These are phyloP conservation scores for Epicoccum sorghinum DNA, from an alignment of 2,329 filamentous ascomycete genomes.

Conservation along the genomic window DNA sequence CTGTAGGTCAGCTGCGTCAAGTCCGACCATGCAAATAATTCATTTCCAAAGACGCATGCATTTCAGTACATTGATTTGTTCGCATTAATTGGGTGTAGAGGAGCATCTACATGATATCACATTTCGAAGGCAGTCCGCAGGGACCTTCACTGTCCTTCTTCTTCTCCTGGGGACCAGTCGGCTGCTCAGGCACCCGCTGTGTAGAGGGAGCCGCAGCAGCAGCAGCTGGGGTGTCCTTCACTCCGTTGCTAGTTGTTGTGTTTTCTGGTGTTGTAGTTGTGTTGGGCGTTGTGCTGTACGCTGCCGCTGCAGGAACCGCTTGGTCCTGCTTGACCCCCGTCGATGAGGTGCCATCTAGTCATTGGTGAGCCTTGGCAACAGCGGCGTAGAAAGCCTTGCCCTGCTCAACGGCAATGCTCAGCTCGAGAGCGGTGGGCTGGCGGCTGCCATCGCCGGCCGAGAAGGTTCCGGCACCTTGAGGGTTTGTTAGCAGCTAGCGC, in stretches of 20 bases:
- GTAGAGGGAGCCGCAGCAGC: constrained; percentile 22
- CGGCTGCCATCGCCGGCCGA: constrained; percentile 79
- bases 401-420: constrained; percentile 80
- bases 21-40: too few species aligned
- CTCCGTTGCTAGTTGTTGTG: constrained; percentile 7
- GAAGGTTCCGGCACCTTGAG: constrained; percentile 78
- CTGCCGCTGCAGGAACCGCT: not conserved
- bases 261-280: constrained; percentile 11
- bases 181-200: constrained; percentile 14
- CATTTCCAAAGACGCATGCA: not conserved
- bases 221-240: constrained; percentile 19
- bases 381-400: constrained; percentile 83
- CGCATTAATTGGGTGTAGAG: not conserved
- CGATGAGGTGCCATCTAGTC: constrained; percentile 70
- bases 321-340: not conserved
- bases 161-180: constrained; percentile 36
- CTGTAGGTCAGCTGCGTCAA: too few species aligned
- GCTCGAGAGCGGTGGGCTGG: constrained; percentile 76
- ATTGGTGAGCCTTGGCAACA: constrained; percentile 74
- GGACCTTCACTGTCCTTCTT: constrained; percentile 66
- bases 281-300: constrained; percentile 1
- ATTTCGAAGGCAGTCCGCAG: constrained; percentile 79
- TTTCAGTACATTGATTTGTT: not conserved
- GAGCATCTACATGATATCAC: constrained; percentile 63
- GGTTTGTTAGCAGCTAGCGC: not conserved